These are phyloP conservation scores for Hyaloscypha finlandica DNA, from an alignment of 495 filamentous ascomycete species.

Conservation along the genomic window DNA sequence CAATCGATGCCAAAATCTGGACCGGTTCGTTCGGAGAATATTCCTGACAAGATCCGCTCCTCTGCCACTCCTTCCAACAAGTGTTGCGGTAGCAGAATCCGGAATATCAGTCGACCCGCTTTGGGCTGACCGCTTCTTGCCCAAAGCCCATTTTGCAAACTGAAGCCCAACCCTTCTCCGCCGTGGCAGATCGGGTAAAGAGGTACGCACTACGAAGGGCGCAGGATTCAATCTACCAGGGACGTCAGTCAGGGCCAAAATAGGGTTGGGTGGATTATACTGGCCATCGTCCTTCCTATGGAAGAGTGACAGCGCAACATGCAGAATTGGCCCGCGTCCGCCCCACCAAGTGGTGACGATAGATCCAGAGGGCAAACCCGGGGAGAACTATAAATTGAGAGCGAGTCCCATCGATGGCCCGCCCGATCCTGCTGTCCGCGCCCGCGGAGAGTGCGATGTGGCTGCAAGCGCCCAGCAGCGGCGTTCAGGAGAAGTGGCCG, in stretches of 20 bases:
- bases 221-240: constrained; percentile 22
- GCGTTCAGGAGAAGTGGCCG: constrained; percentile 16
- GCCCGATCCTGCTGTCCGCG: background rate
- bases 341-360: constrained; percentile 17
- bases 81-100: background rate
- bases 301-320: constrained; percentile 30
- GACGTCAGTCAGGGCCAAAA: constrained; percentile 24
- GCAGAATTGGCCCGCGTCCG: constrained; percentile 26
- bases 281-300: constrained; percentile 24
- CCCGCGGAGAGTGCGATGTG: background rate
- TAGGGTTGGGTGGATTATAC: constrained; percentile 12
- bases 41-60: background rate
- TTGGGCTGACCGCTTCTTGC: background rate
- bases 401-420: background rate
- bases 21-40: background rate
- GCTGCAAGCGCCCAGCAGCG: constrained; percentile 12
- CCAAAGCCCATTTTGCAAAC: background rate
- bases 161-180: background rate
- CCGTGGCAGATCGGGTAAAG: constrained; percentile 22
- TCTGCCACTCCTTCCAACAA: background rate
- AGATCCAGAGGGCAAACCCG: constrained; percentile 13
- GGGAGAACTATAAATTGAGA: constrained; percentile 6
- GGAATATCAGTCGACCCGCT: background rate
- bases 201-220: background rate
- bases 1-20: background rate